These are phyloP conservation scores for Solanum neorickii DNA, from an alignment of 257 asterid species.

Conservation along the genomic window DNA sequence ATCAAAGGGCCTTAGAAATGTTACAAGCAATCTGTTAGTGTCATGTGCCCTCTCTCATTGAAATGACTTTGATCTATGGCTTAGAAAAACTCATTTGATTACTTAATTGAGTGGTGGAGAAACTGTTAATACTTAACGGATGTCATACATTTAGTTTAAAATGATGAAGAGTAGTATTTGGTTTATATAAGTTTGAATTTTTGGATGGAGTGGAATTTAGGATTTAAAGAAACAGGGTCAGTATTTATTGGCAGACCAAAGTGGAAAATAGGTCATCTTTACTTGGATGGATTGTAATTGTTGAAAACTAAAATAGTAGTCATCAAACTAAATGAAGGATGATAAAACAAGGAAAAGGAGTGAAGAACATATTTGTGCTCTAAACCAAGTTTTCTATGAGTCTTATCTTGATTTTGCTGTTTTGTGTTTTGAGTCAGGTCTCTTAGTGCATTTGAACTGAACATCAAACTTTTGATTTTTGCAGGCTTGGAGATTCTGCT, in stretches of 20 bases:
- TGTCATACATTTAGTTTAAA: not conserved
- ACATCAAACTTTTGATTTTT: constrained; percentile 3
- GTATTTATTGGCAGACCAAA: not conserved
- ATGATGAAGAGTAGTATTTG: not conserved
- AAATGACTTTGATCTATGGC: not conserved
- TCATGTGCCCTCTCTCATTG: not conserved
- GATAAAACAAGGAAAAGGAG: not conserved
- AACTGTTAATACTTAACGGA: not conserved
- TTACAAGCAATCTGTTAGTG: not conserved
- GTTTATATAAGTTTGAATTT: not conserved
- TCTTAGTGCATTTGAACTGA: not conserved
- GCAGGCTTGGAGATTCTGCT: constrained; percentile 95
- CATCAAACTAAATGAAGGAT: not conserved
- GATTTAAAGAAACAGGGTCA: not conserved
- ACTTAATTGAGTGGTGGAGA: not conserved
- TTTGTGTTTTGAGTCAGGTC: not conserved
- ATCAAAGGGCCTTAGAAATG: not conserved
- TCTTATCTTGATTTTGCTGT: not conserved
- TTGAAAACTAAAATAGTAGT: not conserved
- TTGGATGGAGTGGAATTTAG: not conserved
- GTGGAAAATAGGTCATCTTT: not conserved
- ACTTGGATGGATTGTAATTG: not conserved
- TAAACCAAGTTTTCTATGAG: not conserved
- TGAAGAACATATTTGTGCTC: not conserved
- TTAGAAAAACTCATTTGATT: not conserved